phyloP scores from a whole-genome alignment of 106 monocot genomes.

The Allium fistulosum region DNA sequence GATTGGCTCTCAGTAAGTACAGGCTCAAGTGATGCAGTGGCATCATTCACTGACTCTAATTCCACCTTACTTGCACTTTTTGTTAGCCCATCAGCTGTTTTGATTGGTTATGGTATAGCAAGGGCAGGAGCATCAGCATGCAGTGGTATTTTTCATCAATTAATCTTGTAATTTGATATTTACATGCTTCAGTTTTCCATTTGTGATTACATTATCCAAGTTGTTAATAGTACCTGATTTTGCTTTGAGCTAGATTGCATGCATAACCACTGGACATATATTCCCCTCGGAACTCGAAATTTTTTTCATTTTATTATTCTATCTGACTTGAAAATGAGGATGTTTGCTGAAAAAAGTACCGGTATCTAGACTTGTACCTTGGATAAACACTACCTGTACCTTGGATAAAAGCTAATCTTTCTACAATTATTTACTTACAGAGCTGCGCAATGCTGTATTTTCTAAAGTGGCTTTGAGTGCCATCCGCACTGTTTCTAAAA shows the following conservation, averaged over 20 bases:
- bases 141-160: slow-evolving; percentile 45
- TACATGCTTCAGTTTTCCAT: too few relatives aligned
- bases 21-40: slow-evolving; percentile 37
- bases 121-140: slow-evolving; percentile 73
- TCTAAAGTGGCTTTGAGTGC: slow-evolving; percentile 76
- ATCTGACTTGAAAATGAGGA: too few relatives aligned
- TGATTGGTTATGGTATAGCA: slow-evolving; percentile 87
- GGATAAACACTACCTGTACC: too few relatives aligned
- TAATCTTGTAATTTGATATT: neutral
- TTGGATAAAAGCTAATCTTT: too few relatives aligned
- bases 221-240: too few relatives aligned
- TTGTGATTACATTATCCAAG: too few relatives aligned
- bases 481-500: slow-evolving; percentile 71
- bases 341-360: too few relatives aligned
- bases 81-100: slow-evolving; percentile 71
- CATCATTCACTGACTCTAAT: slow-evolving; percentile 63
- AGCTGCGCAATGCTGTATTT: slow-evolving; percentile 79
- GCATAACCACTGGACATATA: too few relatives aligned
- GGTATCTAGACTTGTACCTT: too few relatives aligned
- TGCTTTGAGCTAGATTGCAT: too few relatives aligned
- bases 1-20: slow-evolving; percentile 68
- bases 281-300: too few relatives aligned
- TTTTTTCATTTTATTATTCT: too few relatives aligned
- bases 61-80: slow-evolving; percentile 65
- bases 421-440: slow-evolving; percentile 16